phyloP scores from a whole-genome alignment of 495 filamentous ascomycete species.

The Thozetella sp. region DNA sequence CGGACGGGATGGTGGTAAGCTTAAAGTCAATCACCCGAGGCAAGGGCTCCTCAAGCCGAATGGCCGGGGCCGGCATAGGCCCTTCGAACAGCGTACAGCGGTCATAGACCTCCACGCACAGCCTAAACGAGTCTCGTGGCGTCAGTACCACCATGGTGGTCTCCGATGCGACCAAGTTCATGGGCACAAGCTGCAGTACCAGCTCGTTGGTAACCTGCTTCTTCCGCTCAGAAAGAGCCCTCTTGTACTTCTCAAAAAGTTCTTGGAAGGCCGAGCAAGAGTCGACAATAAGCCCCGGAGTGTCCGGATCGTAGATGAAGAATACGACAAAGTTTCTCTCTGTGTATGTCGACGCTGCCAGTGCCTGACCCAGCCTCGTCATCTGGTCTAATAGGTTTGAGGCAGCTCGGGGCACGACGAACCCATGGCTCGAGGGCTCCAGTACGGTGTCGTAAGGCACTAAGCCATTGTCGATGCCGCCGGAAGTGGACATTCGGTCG shows the following conservation, averaged over 20 bases:
- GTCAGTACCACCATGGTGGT: slow-evolving; percentile 67
- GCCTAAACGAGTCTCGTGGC: slow-evolving; percentile 62
- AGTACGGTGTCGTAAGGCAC: slow-evolving; percentile 50
- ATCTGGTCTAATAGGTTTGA: slow-evolving; percentile 26
- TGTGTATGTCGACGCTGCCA: slow-evolving; percentile 30
- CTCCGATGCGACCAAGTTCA: slow-evolving; percentile 67
- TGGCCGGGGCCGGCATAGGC: slow-evolving; percentile 63
- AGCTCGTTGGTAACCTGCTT: slow-evolving; percentile 62
- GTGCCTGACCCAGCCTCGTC: slow-evolving; percentile 30
- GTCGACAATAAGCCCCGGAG: slow-evolving; percentile 66
- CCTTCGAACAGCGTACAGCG: slow-evolving; percentile 66
- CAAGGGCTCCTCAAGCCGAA: slow-evolving; percentile 72
- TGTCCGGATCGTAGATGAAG: slow-evolving; percentile 75
- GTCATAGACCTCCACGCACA: slow-evolving; percentile 87
- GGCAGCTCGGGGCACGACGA: slow-evolving; percentile 20
- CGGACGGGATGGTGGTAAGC: slow-evolving; percentile 63
- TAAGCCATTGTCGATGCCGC: slow-evolving; percentile 60
- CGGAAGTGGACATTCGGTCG: slow-evolving; percentile 52
- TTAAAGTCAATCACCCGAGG: slow-evolving; percentile 81
- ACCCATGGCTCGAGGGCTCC: slow-evolving; percentile 26
- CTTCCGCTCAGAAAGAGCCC: slow-evolving; percentile 51
- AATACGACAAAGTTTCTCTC: slow-evolving; percentile 78
- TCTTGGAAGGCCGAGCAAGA: slow-evolving; percentile 78
- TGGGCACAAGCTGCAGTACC: slow-evolving; percentile 80
- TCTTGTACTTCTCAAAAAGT: slow-evolving; percentile 71